Conservation (phyloP, 1,139 yeast species). For the Debaryomyces coudertii region DNA sequence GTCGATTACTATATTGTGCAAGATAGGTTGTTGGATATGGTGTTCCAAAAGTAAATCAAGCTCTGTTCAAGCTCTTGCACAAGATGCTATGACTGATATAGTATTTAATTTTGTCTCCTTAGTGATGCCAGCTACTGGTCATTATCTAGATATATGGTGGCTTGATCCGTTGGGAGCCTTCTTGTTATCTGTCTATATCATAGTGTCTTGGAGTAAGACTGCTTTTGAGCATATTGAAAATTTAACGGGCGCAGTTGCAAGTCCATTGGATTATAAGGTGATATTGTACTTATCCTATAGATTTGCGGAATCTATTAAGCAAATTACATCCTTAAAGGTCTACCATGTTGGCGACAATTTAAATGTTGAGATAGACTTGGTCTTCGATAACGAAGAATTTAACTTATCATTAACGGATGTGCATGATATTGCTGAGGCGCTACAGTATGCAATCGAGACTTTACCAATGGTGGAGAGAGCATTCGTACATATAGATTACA, state of each 20-base stretch:
- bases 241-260: conserved; percentile 74
- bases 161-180: conserved; percentile 73
- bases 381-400: conserved; percentile 52
- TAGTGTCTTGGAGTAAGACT: conserved; percentile 63
- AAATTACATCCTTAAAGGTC: conserved; percentile 68
- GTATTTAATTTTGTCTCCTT: conserved; percentile 71
- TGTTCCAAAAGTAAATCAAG: conserved; percentile 66
- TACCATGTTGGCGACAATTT: conserved; percentile 80
- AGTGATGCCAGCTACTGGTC: conserved; percentile 68
- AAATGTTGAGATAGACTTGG: conserved; percentile 76
- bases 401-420: conserved; percentile 61
- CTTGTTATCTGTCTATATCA: conserved; percentile 61
- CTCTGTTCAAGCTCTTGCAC: conserved; percentile 78
- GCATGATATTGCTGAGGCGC: conserved; percentile 80
- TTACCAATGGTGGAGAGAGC: conserved; percentile 79
- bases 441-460: conserved; percentile 79
- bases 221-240: conserved; percentile 75
- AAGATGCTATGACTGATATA: conserved; percentile 79
- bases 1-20: conserved; percentile 62
- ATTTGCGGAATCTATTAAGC: conserved; percentile 68
- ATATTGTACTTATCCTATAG: conserved; percentile 68
- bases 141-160: conserved; percentile 62
- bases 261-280: conserved; percentile 63
- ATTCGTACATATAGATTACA: conserved; percentile 78
- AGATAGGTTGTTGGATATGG: conserved; percentile 65